phyloP scores from a whole-genome alignment of 2,329 filamentous ascomycete species.

The Lasiodiplodia sp. region DNA sequence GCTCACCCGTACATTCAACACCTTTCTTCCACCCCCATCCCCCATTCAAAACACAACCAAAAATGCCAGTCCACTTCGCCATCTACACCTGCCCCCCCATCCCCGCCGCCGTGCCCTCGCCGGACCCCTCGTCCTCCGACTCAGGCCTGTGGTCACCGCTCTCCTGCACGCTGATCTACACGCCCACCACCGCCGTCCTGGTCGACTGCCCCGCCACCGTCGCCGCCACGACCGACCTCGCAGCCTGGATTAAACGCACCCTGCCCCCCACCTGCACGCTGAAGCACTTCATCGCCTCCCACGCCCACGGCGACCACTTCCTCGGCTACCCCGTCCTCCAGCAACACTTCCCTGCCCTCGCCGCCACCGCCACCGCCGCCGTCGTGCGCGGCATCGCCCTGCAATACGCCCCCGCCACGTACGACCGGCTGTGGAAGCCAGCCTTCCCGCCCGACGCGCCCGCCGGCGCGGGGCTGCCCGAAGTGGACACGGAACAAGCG shows the following conservation, averaged over 20 bases:
- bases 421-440: neutral
- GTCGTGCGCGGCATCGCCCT: constrained; percentile 36
- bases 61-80: neutral
- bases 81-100: neutral
- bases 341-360: constrained; percentile 40
- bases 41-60: neutral
- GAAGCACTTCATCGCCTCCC: constrained; percentile 50
- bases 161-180: constrained; percentile 41
- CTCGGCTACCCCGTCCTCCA: constrained; percentile 43
- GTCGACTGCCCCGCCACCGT: constrained; percentile 48
- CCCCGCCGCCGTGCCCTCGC: neutral
- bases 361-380: constrained; percentile 36
- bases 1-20: no score
- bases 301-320: constrained; percentile 55
- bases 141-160: constrained; percentile 18
- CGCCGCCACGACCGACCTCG: constrained; percentile 41
- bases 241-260: constrained; percentile 44
- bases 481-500: constrained; percentile 10
- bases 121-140: neutral
- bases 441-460: neutral
- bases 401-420: constrained; percentile 32
- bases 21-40: no score
- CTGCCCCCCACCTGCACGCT: constrained; percentile 39
- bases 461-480: neutral
- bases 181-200: constrained; percentile 44